Base-by-base conservation (phyloP, 768 basidiomycete species). In the Mycena chlorophos region DNA sequence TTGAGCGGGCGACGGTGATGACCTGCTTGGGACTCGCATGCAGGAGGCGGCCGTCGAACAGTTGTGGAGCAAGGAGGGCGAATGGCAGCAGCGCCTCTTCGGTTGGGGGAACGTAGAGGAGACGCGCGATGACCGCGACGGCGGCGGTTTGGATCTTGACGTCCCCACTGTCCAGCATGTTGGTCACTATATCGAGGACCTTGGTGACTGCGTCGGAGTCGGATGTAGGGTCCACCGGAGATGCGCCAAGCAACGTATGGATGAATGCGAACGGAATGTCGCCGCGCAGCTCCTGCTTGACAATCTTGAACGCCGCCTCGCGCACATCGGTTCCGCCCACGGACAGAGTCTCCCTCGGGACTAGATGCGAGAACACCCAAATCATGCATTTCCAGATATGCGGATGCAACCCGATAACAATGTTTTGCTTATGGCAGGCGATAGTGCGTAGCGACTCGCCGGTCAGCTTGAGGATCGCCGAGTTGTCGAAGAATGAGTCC, bases 301-400 rank as follows among this genome's bases (percentile, higher is more conserved):
- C 65, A 4, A 80, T 65, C 28, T 61, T 63, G 57, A 80, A 78
- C 1, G 76, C 75, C 0, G 66, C 69, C 16, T 75, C 72, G 42
- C 64, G 57, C 34, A 66, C 69, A 1, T 60, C 61, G 2, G 68
- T 63, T 3, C 52, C 54, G 3, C 55, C 54, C 22, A 31, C 50
- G 17, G 40, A 56, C 10, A 19, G 23, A 13, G 73, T n/a, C n/a
- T n/a, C n/a, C n/a, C n/a, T n/a, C n/a, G n/a, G n/a, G n/a, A n/a
- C 71, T 43, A 84, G 62, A 17, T 73, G 74, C 19, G 75, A 68
- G 55, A 79, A 84, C 1, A 78, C 75, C 84, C 85, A 86, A 20
- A 86, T 67, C 25, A 86, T 69, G 49, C 79, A 75, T 49, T 71
- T 73, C 84, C 84, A 87, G 20, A 79, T 66, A 30, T 74, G 74